phyloP scores from a whole-genome alignment of 2,329 filamentous ascomycete genomes.

The Trichoderma koningii region DNA sequence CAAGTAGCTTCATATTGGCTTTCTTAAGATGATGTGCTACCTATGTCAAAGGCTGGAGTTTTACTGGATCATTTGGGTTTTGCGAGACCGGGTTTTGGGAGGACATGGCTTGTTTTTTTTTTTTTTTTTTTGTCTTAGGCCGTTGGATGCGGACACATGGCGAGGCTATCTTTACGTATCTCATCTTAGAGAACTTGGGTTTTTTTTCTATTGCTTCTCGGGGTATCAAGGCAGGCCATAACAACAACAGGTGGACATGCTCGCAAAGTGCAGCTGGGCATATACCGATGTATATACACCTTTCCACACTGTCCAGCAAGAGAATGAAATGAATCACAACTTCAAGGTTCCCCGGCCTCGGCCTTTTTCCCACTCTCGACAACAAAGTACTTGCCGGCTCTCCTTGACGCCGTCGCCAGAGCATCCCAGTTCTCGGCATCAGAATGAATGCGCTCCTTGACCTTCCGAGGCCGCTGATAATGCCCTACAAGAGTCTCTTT shows the following conservation, averaged over 20 bases:
- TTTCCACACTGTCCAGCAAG: neutral
- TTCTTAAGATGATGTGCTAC: neutral
- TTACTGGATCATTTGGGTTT: neutral
- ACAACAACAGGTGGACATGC: neutral
- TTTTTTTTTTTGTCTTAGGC: neutral
- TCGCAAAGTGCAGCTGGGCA: constrained; percentile 3
- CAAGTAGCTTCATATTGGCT: neutral
- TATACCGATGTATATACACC: neutral
- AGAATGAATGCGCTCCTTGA: constrained; percentile 42
- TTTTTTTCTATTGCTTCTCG: constrained; percentile 13
- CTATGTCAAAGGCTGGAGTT: too few species aligned
- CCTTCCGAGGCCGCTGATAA: constrained; percentile 48
- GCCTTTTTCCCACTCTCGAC: constrained; percentile 62
- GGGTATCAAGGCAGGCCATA: constrained; percentile 20
- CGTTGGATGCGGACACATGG: constrained; percentile 1
- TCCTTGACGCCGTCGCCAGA: constrained; percentile 65
- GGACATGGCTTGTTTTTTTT: neutral
- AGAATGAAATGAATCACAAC: neutral
- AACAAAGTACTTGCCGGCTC: constrained; percentile 72
- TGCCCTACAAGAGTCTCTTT: constrained; percentile 64
- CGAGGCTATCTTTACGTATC: neutral
- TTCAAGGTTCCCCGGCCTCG: constrained; percentile 28
- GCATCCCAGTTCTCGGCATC: constrained; percentile 70
- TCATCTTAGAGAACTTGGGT: neutral
- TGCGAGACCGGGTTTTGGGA: neutral